These are phyloP conservation scores for Dichotomocladium elegans DNA, from an alignment of 371 early-diverging fungal species.

Conservation along the genomic window DNA sequence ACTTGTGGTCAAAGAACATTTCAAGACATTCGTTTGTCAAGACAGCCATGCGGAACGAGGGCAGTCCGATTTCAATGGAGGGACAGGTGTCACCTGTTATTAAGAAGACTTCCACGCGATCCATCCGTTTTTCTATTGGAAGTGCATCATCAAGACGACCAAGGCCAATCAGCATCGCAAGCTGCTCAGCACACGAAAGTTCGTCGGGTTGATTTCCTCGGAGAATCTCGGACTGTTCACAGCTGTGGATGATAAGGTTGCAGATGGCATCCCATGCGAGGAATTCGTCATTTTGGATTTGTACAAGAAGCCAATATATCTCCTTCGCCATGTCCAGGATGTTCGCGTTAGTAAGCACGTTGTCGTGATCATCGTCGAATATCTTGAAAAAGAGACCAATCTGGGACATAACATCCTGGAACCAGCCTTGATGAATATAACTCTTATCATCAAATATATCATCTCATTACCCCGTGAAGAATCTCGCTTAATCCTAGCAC, in stretches of 20 bases:
- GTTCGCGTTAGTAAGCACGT: conserved; percentile 65
- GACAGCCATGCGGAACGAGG: conserved; percentile 56
- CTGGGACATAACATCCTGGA: conserved; percentile 68
- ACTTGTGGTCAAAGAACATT: conserved; percentile 64
- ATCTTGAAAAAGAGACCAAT: conserved; percentile 79
- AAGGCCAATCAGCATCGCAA: conserved; percentile 8
- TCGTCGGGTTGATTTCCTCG: conserved; percentile 13
- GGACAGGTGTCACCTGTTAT: background rate
- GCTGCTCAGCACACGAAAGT: conserved; percentile 2
- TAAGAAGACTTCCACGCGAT: conserved; percentile 5
- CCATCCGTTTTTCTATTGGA: conserved; percentile 11
- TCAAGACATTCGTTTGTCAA: conserved; percentile 68
- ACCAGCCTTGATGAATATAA: background rate
- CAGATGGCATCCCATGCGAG: conserved; percentile 57
- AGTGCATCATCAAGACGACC: background rate
- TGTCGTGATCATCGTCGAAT: conserved; percentile 71
- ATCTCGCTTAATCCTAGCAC: conserved; percentile 76
- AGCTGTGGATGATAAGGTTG: conserved; percentile 54
- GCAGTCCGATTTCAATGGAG: conserved; percentile 23
- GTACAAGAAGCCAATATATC: conserved; percentile 62
- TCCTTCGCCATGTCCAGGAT: conserved; percentile 80
- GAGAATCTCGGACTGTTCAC: conserved; percentile 53
- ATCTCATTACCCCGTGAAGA: conserved; percentile 54
- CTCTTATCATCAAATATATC: background rate
- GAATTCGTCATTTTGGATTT: conserved; percentile 40